phyloP scores from a whole-genome alignment of 2,329 filamentous ascomycete species.

The Ceratocystis cubensis region DNA sequence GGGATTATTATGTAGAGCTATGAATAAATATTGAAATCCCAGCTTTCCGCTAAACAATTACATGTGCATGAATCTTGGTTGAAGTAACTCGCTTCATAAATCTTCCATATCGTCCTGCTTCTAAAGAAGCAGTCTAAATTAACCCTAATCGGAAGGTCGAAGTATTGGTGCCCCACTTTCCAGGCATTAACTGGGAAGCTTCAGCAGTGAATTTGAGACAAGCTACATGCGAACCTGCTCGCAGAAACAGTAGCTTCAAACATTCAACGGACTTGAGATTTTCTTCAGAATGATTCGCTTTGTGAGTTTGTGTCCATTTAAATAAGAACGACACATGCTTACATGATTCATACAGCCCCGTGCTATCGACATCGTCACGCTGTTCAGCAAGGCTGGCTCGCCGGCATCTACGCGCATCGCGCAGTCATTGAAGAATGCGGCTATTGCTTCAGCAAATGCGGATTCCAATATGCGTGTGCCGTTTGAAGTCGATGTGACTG shows the following conservation, averaged over 20 bases:
- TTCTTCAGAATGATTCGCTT: conserved; percentile 36
- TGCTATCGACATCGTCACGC: conserved; percentile 78
- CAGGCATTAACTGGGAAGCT: not conserved
- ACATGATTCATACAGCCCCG: conserved; percentile 44
- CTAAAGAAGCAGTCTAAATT: not conserved
- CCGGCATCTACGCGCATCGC: conserved; percentile 61
- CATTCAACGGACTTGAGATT: not conserved
- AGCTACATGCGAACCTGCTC: not conserved
- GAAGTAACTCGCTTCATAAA: too few species aligned
- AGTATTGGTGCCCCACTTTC: not conserved
- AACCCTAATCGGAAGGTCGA: not conserved
- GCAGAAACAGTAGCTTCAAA: not conserved
- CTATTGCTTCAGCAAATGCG: conserved; percentile 38
- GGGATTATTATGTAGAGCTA: too few species aligned
- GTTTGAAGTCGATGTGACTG: conserved; percentile 79
- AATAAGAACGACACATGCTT: not conserved
- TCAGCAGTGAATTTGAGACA: not conserved
- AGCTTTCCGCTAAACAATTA: too few species aligned
- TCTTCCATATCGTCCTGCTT: not conserved
- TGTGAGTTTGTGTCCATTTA: conserved; percentile 27
- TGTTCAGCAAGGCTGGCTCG: conserved; percentile 78
- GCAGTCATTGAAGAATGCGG: conserved; percentile 58
- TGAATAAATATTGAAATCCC: too few species aligned
- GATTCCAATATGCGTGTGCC: conserved; percentile 39
- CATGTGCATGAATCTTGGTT: too few species aligned